Conservation (phyloP, 768 basidiomycete species). For the Rubroboletus satanas region DNA sequence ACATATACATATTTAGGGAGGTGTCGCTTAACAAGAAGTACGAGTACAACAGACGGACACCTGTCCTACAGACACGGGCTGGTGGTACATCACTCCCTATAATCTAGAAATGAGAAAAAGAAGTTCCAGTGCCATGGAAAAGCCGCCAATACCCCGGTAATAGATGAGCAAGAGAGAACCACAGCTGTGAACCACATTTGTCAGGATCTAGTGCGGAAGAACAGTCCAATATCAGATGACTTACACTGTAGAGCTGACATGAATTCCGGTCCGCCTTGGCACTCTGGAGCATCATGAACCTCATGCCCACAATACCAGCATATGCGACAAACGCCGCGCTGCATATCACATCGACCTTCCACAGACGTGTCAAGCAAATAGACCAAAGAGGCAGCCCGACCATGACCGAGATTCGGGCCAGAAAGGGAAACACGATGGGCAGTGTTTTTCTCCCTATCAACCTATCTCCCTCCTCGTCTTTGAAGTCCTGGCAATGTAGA, state of each 20-base stretch:
- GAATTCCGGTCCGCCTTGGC: conserved; percentile 26
- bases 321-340: conserved; percentile 26
- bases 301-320: conserved; percentile 22
- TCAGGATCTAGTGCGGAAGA: neutral
- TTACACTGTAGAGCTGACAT: conserved; percentile 32
- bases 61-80: conserved; percentile 5
- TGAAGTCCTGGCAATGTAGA: conserved; percentile 34
- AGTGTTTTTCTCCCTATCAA: conserved; percentile 38
- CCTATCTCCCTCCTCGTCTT: conserved; percentile 43
- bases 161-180: conserved; percentile 32
- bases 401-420: conserved; percentile 26
- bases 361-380: conserved; percentile 23
- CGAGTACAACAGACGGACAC: neutral
- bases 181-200: conserved; percentile 16
- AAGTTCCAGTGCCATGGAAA: conserved; percentile 16
- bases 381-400: conserved; percentile 30
- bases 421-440: conserved; percentile 40
- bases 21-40: too few species aligned
- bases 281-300: conserved; percentile 24
- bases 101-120: conserved; percentile 6
- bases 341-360: conserved; percentile 27
- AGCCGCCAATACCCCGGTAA: conserved; percentile 31
- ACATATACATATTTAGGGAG: too few species aligned
- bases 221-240: neutral
- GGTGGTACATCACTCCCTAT: conserved; percentile 7